Evolutionary conservation across 495 filamentous ascomycete species (phyloP).

Genomic region (Neurospora sp.): DNA sequence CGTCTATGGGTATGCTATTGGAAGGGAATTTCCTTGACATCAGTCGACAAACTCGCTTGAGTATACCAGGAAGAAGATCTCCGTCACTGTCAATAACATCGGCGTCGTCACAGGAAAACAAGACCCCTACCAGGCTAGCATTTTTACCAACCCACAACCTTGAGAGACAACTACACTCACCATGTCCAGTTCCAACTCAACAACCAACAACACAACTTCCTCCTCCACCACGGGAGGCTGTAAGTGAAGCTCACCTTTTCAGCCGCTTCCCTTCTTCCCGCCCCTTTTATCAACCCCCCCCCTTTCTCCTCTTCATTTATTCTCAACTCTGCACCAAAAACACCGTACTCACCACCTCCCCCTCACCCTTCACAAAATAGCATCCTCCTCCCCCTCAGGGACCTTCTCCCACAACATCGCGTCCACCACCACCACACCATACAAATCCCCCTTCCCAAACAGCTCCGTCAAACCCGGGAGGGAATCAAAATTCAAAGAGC

Average conservation of each 20-base stretch:
- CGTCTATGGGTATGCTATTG: background rate
- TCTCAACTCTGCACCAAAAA: too few relatives aligned
- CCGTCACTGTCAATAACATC: background rate
- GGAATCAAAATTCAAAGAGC: background rate
- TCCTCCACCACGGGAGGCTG: background rate
- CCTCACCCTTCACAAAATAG: background rate
- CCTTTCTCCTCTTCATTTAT: background rate
- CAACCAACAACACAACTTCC: background rate
- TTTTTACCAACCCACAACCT: background rate
- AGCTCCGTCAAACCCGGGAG: background rate
- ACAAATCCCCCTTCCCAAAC: background rate
- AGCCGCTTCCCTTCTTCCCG: background rate
- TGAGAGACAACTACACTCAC: background rate
- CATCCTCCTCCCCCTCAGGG: background rate
- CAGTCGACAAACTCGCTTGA: background rate
- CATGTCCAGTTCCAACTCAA: background rate
- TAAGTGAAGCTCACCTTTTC: background rate
- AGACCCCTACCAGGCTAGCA: background rate
- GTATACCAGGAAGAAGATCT: background rate
- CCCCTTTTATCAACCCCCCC: background rate
- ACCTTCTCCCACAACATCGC: background rate
- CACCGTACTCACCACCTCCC: background rate
- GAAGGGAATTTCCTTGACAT: background rate
- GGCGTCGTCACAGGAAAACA: background rate
- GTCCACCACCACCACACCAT: background rate